A percentile compares a stretch with the other conserved stretches of the same genome.
Conservation (phyloP, 2,329 filamentous ascomycete genomes). For the Xylaria sp. region DNA sequence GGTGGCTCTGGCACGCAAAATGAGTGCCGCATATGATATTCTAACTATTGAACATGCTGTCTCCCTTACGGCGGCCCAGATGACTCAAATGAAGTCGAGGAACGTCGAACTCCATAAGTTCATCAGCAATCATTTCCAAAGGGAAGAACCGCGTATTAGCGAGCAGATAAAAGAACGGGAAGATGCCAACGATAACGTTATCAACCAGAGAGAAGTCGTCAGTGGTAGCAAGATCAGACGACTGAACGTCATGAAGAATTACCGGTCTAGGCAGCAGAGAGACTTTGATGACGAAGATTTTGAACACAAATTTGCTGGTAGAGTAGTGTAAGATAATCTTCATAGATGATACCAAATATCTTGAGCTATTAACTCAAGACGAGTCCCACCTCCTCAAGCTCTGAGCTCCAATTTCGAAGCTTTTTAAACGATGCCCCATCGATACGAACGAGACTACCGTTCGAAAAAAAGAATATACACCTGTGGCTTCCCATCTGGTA, state of each 20-base stretch:
- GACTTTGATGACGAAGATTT: neutral
- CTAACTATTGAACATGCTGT: constrained; percentile 38
- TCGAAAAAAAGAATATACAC: neutral
- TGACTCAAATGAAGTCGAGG: constrained; percentile 31
- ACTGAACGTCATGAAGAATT: neutral
- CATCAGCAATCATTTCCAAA: constrained; percentile 42
- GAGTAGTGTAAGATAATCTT: neutral
- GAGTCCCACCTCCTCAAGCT: constrained; percentile 19
- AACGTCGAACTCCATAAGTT: constrained; percentile 42
- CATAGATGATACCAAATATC: constrained; percentile 23
- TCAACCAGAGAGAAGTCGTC: neutral
- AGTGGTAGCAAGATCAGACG: neutral
- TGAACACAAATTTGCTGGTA: neutral
- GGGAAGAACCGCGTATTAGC: constrained; percentile 23
- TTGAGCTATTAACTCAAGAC: constrained; percentile 4
- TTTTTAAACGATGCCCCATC: neutral
- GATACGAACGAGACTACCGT: neutral
- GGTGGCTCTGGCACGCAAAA: constrained; percentile 46
- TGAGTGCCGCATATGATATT: constrained; percentile 46
- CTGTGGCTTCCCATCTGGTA: constrained; percentile 18
- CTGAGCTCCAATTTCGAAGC: neutral
- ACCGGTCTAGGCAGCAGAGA: neutral
- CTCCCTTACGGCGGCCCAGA: constrained; percentile 20
- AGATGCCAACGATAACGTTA: neutral
- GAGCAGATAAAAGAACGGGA: neutral